Conservation (phyloP, 169 alveolate species). For the Cryptosporidium tyzzeri region DNA sequence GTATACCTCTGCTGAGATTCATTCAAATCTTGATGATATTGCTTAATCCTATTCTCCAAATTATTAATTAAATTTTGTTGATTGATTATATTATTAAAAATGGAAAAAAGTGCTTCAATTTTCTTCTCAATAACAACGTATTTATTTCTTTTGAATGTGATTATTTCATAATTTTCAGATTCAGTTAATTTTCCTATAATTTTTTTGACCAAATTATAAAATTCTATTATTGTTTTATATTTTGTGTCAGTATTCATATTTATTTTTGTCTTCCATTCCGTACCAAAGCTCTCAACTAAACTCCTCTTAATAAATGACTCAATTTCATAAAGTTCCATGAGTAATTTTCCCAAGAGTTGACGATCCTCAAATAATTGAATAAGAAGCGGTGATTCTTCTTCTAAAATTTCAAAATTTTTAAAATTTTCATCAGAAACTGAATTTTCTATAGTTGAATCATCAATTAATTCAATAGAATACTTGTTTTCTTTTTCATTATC, state of each 20-base stretch:
- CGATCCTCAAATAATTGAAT: slow-evolving; percentile 23
- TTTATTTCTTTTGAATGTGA: slow-evolving; percentile 11
- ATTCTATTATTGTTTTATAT: not conserved
- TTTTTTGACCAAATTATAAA: not conserved
- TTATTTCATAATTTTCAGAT: slow-evolving; percentile 10
- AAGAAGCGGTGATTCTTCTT: not conserved
- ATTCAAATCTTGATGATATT: not conserved
- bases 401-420: not conserved
- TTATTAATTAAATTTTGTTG: not conserved
- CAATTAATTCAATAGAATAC: slow-evolving; percentile 5
- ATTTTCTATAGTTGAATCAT: not conserved
- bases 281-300: not conserved
- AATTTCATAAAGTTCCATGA: slow-evolving; percentile 26
- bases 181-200: not conserved
- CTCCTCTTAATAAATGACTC: slow-evolving; percentile 22
- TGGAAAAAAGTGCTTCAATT: not conserved
- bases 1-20: not conserved
- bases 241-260: no score
- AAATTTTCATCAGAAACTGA: not conserved
- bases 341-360: slow-evolving; percentile 12
- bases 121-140: slow-evolving; percentile 10
- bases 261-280: not conserved
- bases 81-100: not conserved
- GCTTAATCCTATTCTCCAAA: not conserved
- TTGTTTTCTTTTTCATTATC: not conserved